These are phyloP conservation scores for Jacaranda copaia DNA, from an alignment of 257 asterid species.

Conservation along the genomic window DNA sequence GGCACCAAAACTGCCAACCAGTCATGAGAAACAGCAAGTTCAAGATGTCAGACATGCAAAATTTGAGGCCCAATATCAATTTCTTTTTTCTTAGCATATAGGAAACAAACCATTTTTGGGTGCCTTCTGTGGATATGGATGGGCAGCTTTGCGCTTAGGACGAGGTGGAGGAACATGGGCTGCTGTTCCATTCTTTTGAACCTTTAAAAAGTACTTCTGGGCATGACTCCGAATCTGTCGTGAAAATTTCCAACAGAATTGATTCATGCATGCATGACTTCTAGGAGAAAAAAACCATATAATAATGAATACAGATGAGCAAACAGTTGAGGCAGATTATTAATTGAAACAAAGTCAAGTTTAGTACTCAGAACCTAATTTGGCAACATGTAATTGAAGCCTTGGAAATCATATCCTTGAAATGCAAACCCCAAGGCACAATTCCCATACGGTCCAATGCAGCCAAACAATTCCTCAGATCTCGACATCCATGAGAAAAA, in stretches of 20 bases:
- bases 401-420: not conserved
- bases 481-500: not conserved
- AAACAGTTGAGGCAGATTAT: conserved; percentile 13
- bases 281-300: conserved; percentile 22
- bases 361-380: conserved; percentile 3
- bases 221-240: conserved; percentile 97
- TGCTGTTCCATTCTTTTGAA: conserved; percentile 88
- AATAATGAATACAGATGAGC: not conserved
- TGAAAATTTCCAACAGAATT: conserved; percentile 14
- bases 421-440: conserved; percentile 15
- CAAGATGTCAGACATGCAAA: conserved; percentile 31
- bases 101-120: conserved; percentile 73
- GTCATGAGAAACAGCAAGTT: conserved; percentile 33
- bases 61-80: conserved; percentile 9
- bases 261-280: conserved; percentile 11
- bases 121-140: conserved; percentile 98
- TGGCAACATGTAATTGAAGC: conserved; percentile 23
- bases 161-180: conserved; percentile 99
- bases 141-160: conserved; percentile 97
- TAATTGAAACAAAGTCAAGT: conserved; percentile 1
- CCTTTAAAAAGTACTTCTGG: conserved; percentile 92
- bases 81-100: conserved; percentile 8
- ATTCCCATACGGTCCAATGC: conserved; percentile 13
- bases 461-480: not conserved
- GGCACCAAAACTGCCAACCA: conserved; percentile 62